These are phyloP conservation scores for Acanthamoeba lugdunensis DNA, from an alignment of 208 protist species.

Conservation along the genomic window DNA sequence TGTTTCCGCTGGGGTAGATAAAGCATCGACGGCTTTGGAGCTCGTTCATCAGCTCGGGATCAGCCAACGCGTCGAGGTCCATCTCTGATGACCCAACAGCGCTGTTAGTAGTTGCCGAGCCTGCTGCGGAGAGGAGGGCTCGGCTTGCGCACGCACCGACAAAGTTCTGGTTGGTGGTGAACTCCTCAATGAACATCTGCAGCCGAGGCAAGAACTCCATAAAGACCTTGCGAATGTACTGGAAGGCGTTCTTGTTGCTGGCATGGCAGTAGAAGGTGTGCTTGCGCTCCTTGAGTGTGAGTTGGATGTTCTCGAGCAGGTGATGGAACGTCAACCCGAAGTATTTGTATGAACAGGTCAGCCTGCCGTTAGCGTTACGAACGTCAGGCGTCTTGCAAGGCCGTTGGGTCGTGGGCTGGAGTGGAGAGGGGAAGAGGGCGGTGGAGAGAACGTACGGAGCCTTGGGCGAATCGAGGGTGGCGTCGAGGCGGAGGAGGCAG, in stretches of 20 bases:
- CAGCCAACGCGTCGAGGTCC: slow-evolving; percentile 13
- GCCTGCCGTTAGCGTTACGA: neutral
- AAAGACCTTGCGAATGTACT: slow-evolving; percentile 61
- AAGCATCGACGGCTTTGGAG: neutral
- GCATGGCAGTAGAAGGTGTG: neutral
- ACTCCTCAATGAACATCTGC: slow-evolving; percentile 52
- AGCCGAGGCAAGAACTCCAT: slow-evolving; percentile 55
- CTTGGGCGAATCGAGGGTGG: neutral
- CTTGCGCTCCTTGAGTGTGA: slow-evolving; percentile 36
- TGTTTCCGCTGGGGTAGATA: slow-evolving; percentile 58
- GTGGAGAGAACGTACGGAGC: neutral
- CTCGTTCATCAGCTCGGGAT: slow-evolving; percentile 43
- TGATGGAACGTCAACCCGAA: slow-evolving; percentile 33
- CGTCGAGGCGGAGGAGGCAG: slow-evolving; percentile 31
- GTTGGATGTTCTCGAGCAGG: neutral
- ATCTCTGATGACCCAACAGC: neutral
- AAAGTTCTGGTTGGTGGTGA: slow-evolving; percentile 62
- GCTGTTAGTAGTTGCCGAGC: neutral
- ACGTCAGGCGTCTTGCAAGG: too few relatives aligned
- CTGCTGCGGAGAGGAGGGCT: neutral
- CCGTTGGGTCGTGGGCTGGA: too few relatives aligned
- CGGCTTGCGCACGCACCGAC: neutral
- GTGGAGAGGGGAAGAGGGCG: too few relatives aligned
- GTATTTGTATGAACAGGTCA: slow-evolving; percentile 43
- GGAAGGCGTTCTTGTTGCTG: slow-evolving; percentile 49